phyloP scores from a whole-genome alignment of 331 rosid species.

The Acacia concinna region DNA sequence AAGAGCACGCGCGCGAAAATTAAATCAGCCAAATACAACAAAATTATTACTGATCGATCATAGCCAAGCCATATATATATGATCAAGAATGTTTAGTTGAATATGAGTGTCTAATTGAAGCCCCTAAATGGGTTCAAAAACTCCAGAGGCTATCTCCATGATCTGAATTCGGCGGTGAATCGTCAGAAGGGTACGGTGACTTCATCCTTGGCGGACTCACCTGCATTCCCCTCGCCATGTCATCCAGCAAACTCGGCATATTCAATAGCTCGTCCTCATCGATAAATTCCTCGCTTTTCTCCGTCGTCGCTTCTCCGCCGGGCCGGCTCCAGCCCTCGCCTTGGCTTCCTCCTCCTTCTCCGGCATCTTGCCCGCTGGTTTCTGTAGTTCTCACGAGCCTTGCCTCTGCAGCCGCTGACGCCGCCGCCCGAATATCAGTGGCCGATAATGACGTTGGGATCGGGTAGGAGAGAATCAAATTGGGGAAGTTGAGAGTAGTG shows the following conservation, averaged over 20 bases:
- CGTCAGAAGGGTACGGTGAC: constrained; percentile 49
- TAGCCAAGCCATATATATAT: background rate
- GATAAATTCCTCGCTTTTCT: constrained; percentile 31
- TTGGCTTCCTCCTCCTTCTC: background rate
- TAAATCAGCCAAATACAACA: background rate
- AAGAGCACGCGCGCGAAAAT: background rate
- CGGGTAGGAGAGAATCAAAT: constrained; percentile 47
- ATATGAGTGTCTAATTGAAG: too few species aligned
- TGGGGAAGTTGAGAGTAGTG: constrained; percentile 70
- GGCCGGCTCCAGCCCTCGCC: background rate
- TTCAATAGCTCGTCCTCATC: constrained; percentile 83
- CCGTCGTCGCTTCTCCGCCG: background rate
- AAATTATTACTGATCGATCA: background rate
- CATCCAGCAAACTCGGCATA: constrained; percentile 83
- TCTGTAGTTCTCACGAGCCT: constrained; percentile 11
- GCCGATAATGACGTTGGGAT: constrained; percentile 69
- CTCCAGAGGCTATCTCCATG: constrained; percentile 75
- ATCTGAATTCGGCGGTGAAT: constrained; percentile 64
- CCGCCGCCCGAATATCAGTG: constrained; percentile 70
- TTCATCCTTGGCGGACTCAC: constrained; percentile 83
- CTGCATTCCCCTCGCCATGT: constrained; percentile 97
- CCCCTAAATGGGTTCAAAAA: constrained; percentile 9
- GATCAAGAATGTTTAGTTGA: background rate
- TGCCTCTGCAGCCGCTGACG: constrained; percentile 68
- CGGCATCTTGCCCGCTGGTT: background rate